Evolutionary conservation across 768 basidiomycete species (phyloP), one percentile per base, ranked within the genome.

Genomic region (Galerina marginata): DNA sequence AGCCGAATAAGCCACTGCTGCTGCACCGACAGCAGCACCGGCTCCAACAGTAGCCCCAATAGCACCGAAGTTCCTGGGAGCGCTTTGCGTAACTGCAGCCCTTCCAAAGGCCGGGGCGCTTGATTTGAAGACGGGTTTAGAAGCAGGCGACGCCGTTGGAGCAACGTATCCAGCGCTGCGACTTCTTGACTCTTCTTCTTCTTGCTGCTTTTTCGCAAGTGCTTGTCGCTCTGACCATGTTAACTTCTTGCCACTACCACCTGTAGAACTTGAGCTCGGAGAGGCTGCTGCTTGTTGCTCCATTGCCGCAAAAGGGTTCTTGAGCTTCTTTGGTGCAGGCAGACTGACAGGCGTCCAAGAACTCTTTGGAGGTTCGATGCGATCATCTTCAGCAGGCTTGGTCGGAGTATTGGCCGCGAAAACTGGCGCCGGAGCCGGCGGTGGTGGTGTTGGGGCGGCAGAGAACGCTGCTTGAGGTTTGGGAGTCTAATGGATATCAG

Each of bases 211-310:
- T 80, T 95, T 96, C 1, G 94, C 90, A n/a, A 89, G 77, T 0
- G 92, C 95, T 70, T 98, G 96, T 20, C 96, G 83, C 72, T 99
- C 92, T 59, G 85, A 91, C 96, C 96, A 99, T 0, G 96, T 96
- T 62, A 96, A 73, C 73, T 94, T 96, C 79, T 92, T 92, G 1
- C 79, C 59, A 0, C 81, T 85, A 20, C 77, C 77, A 56, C 71
- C 68, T 10, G 65, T 62, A 26, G 71, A 62, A 58, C 58, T 63
- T 7, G 67, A 64, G n/a, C 63, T 62, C 4, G 67, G 66, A 0
- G 75, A 60, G n/a, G 75, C n/a, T 15, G 73, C 64, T 25, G 77
- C 62, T 58, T 86, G 82, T 55, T 83, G 81, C 67, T 84, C 83
- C 52, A 84, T 81, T 3, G 83, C 81, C 9, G 86, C 86, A 65